Conservation (phyloP, 345 rosid species). For the Salix dunnii region DNA sequence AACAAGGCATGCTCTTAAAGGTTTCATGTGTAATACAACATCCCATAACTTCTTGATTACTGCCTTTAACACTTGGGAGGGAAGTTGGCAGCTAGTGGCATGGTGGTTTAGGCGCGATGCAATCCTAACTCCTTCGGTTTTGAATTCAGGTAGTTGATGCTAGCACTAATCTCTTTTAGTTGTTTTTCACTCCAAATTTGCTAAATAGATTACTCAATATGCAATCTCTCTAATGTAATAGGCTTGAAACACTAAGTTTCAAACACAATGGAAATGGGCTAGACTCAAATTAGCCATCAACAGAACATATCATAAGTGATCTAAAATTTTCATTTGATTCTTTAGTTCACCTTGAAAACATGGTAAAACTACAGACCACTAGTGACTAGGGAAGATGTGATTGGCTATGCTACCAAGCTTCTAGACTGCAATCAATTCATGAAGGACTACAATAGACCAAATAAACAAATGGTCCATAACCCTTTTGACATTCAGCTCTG, state of each 20-base stretch:
- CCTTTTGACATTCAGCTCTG: conserved; percentile 34
- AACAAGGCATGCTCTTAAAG: conserved; percentile 52
- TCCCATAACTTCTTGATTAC: conserved; percentile 56
- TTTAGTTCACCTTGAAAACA: conserved; percentile 47
- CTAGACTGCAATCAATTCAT: conserved; percentile 74
- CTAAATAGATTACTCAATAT: neutral
- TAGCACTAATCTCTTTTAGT: neutral
- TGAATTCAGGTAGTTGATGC: conserved; percentile 48
- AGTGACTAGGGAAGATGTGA: conserved; percentile 32
- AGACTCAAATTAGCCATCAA: conserved; percentile 29
- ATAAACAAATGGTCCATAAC: conserved; percentile 8
- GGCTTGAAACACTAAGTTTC: conserved; percentile 39
- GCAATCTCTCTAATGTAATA: conserved; percentile 6
- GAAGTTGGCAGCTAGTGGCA: conserved; percentile 28
- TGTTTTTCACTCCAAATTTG: neutral
- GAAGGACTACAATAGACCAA: conserved; percentile 38
- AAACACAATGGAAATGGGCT: conserved; percentile 21
- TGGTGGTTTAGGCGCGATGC: conserved; percentile 43
- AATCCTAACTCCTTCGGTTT: conserved; percentile 40
- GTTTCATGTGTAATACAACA: conserved; percentile 44
- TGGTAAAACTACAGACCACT: conserved; percentile 30
- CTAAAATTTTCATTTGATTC: conserved; percentile 49
- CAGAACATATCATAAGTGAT: conserved; percentile 47
- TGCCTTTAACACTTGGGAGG: conserved; percentile 61
- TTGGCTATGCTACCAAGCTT: conserved; percentile 49